Conservation (phyloP, 352 stramenopile genomes). For the Globisporangium nodosum region DNA sequence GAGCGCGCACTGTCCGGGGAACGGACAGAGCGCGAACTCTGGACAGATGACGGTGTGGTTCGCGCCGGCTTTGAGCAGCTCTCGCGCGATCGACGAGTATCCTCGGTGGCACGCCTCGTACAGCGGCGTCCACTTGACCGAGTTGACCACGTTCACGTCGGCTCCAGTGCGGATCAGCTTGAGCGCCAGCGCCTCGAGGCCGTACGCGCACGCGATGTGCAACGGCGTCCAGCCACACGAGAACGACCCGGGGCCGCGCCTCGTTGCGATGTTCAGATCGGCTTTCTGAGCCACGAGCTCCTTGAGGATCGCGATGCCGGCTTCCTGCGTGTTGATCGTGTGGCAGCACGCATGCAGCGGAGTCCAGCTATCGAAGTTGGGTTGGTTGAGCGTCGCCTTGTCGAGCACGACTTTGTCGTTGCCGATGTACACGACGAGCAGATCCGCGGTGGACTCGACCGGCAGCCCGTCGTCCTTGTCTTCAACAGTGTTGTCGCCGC, state of each 20-base stretch:
- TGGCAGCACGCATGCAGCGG: slow-evolving; percentile 73
- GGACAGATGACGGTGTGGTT: slow-evolving; percentile 62
- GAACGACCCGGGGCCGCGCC: slow-evolving; percentile 63
- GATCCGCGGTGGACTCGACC: slow-evolving; percentile 33
- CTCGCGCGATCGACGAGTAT: slow-evolving; percentile 49
- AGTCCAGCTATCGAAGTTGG: slow-evolving; percentile 78
- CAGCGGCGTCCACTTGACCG: slow-evolving; percentile 67
- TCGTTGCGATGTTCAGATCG: slow-evolving; percentile 59
- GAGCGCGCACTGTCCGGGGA: slow-evolving; percentile 55
- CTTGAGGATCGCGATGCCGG: slow-evolving; percentile 67
- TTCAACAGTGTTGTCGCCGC: slow-evolving; percentile 12
- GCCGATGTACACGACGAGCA: slow-evolving; percentile 58
- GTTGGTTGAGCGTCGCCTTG: slow-evolving; percentile 47
- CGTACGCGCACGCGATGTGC: slow-evolving; percentile 75
- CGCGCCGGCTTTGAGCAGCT: slow-evolving; percentile 61
- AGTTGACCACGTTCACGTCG: slow-evolving; percentile 66
- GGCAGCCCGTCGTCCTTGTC: slow-evolving; percentile 11
- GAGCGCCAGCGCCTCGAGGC: slow-evolving; percentile 60
- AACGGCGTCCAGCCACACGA: slow-evolving; percentile 74
- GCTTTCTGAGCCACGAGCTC: slow-evolving; percentile 50
- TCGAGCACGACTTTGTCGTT: slow-evolving; percentile 75
- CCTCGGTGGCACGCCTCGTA: slow-evolving; percentile 76
- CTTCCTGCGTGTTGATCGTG: slow-evolving; percentile 62
- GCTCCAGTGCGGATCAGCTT: slow-evolving; percentile 67
- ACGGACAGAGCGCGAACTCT: slow-evolving; percentile 76